phyloP scores from a whole-genome alignment of 768 basidiomycete genomes.

The Pisolithus albus region DNA sequence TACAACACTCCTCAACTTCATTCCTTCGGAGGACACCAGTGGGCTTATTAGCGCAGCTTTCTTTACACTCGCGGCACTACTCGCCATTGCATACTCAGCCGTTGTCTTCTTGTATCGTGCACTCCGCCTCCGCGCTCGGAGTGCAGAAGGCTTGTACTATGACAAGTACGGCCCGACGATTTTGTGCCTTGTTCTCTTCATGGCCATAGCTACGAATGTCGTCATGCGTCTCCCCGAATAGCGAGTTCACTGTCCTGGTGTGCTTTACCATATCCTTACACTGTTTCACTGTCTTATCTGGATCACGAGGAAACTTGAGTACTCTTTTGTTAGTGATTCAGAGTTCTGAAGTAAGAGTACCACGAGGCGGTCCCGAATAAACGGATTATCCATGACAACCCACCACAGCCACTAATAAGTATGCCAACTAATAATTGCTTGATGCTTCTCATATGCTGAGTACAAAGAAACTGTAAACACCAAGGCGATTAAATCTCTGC shows the following conservation, averaged over 20 bases:
- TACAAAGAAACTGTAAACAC: conserved; percentile 10
- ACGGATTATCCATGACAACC: background rate
- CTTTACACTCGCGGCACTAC: conserved; percentile 86
- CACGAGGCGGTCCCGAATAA: background rate
- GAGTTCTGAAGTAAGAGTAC: too few species aligned
- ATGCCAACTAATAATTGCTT: background rate
- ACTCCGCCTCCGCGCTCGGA: conserved; percentile 55
- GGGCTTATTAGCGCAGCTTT: conserved; percentile 83
- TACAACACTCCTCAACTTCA: conserved; percentile 84
- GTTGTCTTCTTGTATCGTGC: conserved; percentile 76
- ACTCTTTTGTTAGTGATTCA: too few species aligned
- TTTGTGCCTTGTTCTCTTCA: conserved; percentile 61
- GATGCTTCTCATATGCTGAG: background rate
- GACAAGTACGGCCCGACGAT: conserved; percentile 83
- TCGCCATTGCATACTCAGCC: conserved; percentile 83
- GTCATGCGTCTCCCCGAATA: conserved; percentile 59
- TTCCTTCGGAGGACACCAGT: conserved; percentile 57
- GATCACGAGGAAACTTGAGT: too few species aligned
- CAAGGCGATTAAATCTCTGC: conserved; percentile 17
- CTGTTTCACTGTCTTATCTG: too few species aligned
- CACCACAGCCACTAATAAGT: background rate
- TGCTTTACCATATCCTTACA: background rate
- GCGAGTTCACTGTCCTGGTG: conserved; percentile 4
- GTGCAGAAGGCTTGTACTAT: conserved; percentile 79
- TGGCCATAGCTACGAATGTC: conserved; percentile 70